Conservation (phyloP, 2,329 filamentous ascomycete species). For the Diaporthe helianthi region DNA sequence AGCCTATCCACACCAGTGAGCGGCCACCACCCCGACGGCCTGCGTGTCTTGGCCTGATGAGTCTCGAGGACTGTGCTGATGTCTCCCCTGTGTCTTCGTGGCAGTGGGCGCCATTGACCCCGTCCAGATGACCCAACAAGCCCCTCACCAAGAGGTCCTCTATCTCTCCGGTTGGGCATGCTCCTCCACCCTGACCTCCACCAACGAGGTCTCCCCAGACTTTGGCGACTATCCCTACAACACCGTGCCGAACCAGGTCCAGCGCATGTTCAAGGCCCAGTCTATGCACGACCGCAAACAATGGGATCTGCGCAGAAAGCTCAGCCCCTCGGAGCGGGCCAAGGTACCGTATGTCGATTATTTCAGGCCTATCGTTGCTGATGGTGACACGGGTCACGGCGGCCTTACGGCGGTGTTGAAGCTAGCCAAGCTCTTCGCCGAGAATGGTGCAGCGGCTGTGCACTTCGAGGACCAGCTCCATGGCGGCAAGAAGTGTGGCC, state of each 20-base stretch:
- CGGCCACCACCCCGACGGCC: not conserved
- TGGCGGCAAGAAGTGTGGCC: constrained; percentile 97
- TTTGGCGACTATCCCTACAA: constrained; percentile 99
- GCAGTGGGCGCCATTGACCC: constrained; percentile 96
- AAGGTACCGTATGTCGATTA: constrained; percentile 88
- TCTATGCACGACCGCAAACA: constrained; percentile 96
- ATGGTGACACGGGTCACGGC: constrained; percentile 95
- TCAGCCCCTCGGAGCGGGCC: constrained; percentile 75
- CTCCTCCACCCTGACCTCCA: constrained; percentile 88
- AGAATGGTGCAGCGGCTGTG: constrained; percentile 94
- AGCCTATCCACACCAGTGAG: constrained; percentile 90
- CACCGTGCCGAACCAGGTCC: constrained; percentile 97
- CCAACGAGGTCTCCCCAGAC: constrained; percentile 96
- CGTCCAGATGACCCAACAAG: constrained; percentile 99
- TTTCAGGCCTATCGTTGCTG: constrained; percentile 91
- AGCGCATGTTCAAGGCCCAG: constrained; percentile 94
- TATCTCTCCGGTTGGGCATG: constrained; percentile 99
- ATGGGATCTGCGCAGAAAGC: constrained; percentile 82
- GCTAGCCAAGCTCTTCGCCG: constrained; percentile 95
- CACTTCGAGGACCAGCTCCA: constrained; percentile 99
- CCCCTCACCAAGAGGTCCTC: constrained; percentile 91
- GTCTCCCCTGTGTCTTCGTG: not conserved
- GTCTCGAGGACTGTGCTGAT: constrained; percentile 2
- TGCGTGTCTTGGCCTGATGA: not conserved
- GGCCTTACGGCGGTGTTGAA: constrained; percentile 93